Evolutionary conservation across 2,329 filamentous ascomycete species (phyloP), one percentile per base, ranked within the genome.

Genomic region (Decorospora gaudefroyi): DNA sequence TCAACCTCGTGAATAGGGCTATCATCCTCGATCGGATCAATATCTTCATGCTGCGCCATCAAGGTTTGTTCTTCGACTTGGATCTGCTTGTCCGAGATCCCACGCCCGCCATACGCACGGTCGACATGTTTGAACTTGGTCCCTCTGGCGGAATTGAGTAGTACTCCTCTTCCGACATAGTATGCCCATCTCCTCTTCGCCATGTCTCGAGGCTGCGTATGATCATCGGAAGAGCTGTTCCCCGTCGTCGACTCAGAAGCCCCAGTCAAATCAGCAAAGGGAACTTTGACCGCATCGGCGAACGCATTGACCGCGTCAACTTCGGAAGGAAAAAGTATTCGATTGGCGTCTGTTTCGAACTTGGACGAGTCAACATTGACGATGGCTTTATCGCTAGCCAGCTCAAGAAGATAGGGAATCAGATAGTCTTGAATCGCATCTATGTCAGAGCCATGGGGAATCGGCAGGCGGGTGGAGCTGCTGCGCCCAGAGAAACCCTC

Each of bases 41-140:
- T 73, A 32, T 80, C 75, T 40, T 76, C 72, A 49, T 78, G 76
- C 7, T 55, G 57, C 29, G 61, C 61, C 15, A 47, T 60, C 18
- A 71, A 31, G 6, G 65, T 57, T 31, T 68, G 67, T 51, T 80
- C 78, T 44, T 73, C 69, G 1, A 67, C 70, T 32, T 34, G 72
- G 55, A 49, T 72, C 58, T 15, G 64, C 8, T 55, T 65, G 27
- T 77, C 57, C 1, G 70, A 66, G 9, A 74, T 71, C 4, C 77
- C 77, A n/a, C 79, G 63, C 0, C 83, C 83, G 21, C 83, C 82
- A 66, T 84, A 86, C 3, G 81, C 80, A 21, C 76, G 74, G 57
- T 84, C 82, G 13, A 83, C 77, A 49, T 77, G 77, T 11, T 73
- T 70, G 63, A 79, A 84, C 28, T 78, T 78, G 31, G 86, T 72